phyloP scores from a whole-genome alignment of 352 stramenopile species.

The Pythium myriotylum region DNA sequence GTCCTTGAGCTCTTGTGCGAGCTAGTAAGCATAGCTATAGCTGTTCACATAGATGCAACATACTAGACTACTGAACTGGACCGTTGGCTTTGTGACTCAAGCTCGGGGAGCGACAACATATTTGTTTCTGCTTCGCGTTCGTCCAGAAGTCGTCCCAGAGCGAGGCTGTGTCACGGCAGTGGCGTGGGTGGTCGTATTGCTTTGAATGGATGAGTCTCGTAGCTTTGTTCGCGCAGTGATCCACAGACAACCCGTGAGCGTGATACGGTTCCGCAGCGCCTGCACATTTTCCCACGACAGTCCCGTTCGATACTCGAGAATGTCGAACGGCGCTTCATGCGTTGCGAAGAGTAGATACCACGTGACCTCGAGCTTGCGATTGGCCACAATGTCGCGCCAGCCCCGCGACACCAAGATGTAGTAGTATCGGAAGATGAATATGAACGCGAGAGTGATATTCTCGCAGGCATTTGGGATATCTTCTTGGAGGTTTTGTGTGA shows the following conservation, averaged over 20 bases:
- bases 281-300: conserved; percentile 16
- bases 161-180: not conserved
- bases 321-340: conserved; percentile 21
- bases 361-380: conserved; percentile 33
- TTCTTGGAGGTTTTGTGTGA: conserved; percentile 25
- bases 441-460: conserved; percentile 31
- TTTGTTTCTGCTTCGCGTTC: too few relatives aligned
- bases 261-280: conserved; percentile 22
- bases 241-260: conserved; percentile 12
- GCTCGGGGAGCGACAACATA: too few relatives aligned
- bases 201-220: conserved; percentile 1
- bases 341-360: conserved; percentile 38
- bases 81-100: too few relatives aligned
- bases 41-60: too few relatives aligned
- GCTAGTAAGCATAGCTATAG: too few relatives aligned
- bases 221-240: conserved; percentile 12
- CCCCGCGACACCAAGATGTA: conserved; percentile 29
- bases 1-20: too few relatives aligned
- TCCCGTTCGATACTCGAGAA: conserved; percentile 19
- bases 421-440: conserved; percentile 44
- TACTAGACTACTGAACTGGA: too few relatives aligned
- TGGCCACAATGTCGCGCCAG: conserved; percentile 5
- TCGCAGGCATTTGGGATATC: conserved; percentile 25
- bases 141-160: too few relatives aligned
- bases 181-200: not conserved